Percentiles rank a stretch among this genome's conserved stretches.
Conservation (phyloP, 2,329 filamentous ascomycete genomes). For the Alternaria sp. region DNA sequence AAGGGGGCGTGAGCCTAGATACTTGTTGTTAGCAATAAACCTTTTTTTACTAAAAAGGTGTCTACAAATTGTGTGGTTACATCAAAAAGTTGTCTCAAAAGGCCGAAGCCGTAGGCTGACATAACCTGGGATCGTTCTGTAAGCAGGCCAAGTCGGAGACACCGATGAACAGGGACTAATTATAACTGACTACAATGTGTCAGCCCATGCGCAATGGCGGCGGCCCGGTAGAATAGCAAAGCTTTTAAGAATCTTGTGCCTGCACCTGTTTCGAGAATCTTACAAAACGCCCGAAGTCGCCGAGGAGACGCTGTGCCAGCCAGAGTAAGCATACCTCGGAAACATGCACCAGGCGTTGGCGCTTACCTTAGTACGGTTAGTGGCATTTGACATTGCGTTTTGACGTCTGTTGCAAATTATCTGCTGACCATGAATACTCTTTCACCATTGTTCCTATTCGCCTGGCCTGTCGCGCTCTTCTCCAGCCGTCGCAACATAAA, state of each 20-base stretch:
- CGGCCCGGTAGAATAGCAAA: slow-evolving; percentile 24
- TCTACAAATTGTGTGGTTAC: too few relatives aligned
- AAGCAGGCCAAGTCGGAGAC: slow-evolving; percentile 25
- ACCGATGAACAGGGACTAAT: slow-evolving; percentile 26
- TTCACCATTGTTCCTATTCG: slow-evolving; percentile 19
- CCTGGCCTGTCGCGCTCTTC: slow-evolving; percentile 5
- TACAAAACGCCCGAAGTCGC: slow-evolving; percentile 8
- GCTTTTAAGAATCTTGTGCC: slow-evolving; percentile 4
- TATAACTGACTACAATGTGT: slow-evolving; percentile 5
- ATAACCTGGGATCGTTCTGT: slow-evolving; percentile 14
- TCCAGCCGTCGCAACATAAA: slow-evolving; percentile 7
- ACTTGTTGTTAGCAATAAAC: too few relatives aligned
- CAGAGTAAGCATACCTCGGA: slow-evolving; percentile 7
- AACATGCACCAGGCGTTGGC: slow-evolving; percentile 13
- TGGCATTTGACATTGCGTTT: slow-evolving; percentile 31
- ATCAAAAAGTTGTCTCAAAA: too few relatives aligned
- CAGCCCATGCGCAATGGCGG: slow-evolving; percentile 11
- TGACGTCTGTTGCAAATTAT: slow-evolving; percentile 42
- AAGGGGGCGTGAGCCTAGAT: too few relatives aligned
- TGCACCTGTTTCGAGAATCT: slow-evolving; percentile 17
- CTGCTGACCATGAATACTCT: slow-evolving; percentile 37
- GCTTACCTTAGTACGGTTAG: slow-evolving; percentile 31
- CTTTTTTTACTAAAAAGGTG: too few relatives aligned
- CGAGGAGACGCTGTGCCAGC: slow-evolving; percentile 10
- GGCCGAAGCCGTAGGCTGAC: too few relatives aligned